phyloP scores from a whole-genome alignment of 768 basidiomycete genomes.

The Lanmaoa pseudosensibilis region DNA sequence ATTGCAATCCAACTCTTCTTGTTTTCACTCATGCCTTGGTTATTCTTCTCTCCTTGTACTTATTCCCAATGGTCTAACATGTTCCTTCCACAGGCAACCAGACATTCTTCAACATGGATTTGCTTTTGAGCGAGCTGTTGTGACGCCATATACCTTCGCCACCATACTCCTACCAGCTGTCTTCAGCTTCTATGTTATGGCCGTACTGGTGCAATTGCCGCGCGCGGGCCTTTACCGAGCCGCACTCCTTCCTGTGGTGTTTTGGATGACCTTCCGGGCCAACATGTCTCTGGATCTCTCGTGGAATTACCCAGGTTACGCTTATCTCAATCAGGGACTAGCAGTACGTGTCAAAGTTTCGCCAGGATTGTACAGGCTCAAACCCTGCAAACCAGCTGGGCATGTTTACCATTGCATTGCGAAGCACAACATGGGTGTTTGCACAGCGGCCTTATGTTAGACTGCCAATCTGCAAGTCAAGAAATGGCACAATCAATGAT shows the following conservation, averaged over 20 bases:
- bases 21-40: slow-evolving; percentile 14
- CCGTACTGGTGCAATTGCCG: slow-evolving; percentile 51
- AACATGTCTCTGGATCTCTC: slow-evolving; percentile 30
- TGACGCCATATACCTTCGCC: slow-evolving; percentile 31
- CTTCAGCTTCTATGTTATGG: slow-evolving; percentile 49
- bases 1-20: not conserved
- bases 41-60: not conserved
- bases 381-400: slow-evolving; percentile 11
- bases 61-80: not conserved
- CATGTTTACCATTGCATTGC: slow-evolving; percentile 28
- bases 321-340: slow-evolving; percentile 23
- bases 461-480: slow-evolving; percentile 4
- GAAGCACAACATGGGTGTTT: slow-evolving; percentile 25
- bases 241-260: slow-evolving; percentile 49
- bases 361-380: not conserved
- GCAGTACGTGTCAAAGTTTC: slow-evolving; percentile 12
- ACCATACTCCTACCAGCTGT: slow-evolving; percentile 43
- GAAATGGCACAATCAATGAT: not conserved
- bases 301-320: slow-evolving; percentile 7
- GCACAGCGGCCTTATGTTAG: slow-evolving; percentile 12
- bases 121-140: slow-evolving; percentile 13
- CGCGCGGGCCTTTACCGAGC: slow-evolving; percentile 43
- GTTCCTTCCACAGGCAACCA: slow-evolving; percentile 2
- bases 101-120: slow-evolving; percentile 13
- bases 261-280: slow-evolving; percentile 45